Conservation (phyloP, 83 land plant genomes). For the Thuja plicata region DNA sequence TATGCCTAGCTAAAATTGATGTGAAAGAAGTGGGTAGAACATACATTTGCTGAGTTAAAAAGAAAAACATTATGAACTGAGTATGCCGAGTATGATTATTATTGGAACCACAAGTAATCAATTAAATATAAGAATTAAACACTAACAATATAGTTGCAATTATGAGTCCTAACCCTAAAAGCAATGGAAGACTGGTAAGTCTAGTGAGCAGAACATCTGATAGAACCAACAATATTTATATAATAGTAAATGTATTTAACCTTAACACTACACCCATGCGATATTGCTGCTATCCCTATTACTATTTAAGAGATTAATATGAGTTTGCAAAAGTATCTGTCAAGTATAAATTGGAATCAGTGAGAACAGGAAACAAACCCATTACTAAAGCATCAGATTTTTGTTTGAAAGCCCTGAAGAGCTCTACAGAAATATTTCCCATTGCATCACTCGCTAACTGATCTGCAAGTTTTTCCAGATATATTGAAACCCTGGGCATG, state of each 20-base stretch:
- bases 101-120: background rate
- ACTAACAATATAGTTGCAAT: background rate
- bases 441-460: slow-evolving; percentile 51
- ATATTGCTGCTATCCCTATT: background rate
- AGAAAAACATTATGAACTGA: background rate
- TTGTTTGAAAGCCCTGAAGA: slow-evolving; percentile 37
- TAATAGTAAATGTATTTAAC: background rate
- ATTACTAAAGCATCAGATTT: slow-evolving; percentile 25
- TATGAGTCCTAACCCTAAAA: background rate
- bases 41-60: background rate
- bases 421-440: slow-evolving; percentile 45
- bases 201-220: background rate
- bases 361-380: slow-evolving; percentile 18
- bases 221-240: background rate
- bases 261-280: background rate
- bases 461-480: slow-evolving; percentile 44
- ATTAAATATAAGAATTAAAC: background rate
- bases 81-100: background rate
- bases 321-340: background rate
- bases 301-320: background rate
- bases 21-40: background rate
- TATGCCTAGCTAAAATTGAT: background rate
- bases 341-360: background rate
- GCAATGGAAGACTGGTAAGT: background rate
- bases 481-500: slow-evolving; percentile 55